Evolutionary conservation across 768 basidiomycete species (phyloP).

Genomic region (Mycena venus): DNA sequence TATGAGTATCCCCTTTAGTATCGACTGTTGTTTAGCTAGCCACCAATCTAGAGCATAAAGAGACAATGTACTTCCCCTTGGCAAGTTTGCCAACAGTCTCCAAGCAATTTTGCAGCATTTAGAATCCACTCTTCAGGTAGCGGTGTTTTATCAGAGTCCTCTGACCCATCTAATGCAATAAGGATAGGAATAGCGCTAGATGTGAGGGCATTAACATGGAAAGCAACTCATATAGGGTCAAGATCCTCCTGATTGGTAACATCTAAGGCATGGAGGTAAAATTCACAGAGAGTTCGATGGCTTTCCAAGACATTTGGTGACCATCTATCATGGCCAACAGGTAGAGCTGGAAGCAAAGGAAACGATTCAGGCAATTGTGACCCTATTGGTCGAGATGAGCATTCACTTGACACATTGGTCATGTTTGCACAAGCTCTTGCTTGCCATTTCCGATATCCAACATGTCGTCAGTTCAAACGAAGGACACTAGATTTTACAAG

Average conservation of each 20-base stretch:
- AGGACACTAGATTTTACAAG: not conserved
- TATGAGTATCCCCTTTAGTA: not conserved
- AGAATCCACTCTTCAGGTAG: not conserved
- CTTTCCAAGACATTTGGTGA: not conserved
- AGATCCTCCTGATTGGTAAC: conserved; percentile 3
- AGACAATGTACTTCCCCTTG: not conserved
- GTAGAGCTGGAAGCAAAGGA: not conserved
- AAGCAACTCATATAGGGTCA: not conserved
- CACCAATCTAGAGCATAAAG: too few species aligned
- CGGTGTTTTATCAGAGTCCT: conserved; percentile 3
- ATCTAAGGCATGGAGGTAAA: not conserved
- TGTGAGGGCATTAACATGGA: not conserved
- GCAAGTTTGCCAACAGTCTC: not conserved
- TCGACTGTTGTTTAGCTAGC: too few species aligned
- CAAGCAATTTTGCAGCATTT: not conserved
- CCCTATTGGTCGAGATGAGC: not conserved
- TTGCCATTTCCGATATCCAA: not conserved
- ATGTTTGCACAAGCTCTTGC: not conserved
- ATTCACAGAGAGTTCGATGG: not conserved
- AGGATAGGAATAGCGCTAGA: not conserved
- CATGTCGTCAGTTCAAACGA: not conserved
- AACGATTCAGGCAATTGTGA: not conserved
- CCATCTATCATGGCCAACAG: not conserved
- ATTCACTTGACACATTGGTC: not conserved
- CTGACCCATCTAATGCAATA: not conserved